phyloP scores from a whole-genome alignment of 1,139 yeast species.

The Diutina mesorugosa region DNA sequence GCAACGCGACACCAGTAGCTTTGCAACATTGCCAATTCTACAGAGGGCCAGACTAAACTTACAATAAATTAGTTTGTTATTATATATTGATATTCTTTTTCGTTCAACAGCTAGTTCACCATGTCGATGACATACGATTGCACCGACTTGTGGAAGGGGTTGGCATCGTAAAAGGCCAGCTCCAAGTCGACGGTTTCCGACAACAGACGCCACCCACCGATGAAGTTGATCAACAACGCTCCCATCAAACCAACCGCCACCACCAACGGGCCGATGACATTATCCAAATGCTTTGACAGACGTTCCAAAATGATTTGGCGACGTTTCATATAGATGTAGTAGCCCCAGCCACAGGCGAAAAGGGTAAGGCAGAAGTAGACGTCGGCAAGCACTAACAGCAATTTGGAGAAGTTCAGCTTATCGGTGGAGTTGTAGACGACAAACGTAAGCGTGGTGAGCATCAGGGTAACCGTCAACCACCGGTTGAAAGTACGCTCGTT shows the following conservation, averaged over 20 bases:
- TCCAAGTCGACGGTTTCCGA: neutral
- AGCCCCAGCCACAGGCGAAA: constrained; percentile 86
- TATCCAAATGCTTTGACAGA: constrained; percentile 80
- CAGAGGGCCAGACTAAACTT: neutral
- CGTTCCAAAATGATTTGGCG: constrained; percentile 65
- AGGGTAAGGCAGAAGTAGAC: constrained; percentile 69
- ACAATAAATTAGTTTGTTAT: neutral
- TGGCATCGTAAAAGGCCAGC: neutral
- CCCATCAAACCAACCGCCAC: constrained; percentile 58
- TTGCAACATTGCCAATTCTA: too few species aligned
- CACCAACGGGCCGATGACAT: constrained; percentile 76
- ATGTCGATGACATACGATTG: neutral
- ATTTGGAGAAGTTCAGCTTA: constrained; percentile 39
- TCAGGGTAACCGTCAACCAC: constrained; percentile 88
- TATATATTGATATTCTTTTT: neutral
- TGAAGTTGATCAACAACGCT: constrained; percentile 62
- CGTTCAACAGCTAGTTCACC: neutral
- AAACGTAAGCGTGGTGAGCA: constrained; percentile 79
- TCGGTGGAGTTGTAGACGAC: constrained; percentile 70
- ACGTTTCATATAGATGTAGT: constrained; percentile 59
- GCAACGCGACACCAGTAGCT: too few species aligned
- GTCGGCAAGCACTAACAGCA: constrained; percentile 62
- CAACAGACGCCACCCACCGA: constrained; percentile 31
- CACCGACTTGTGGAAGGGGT: neutral
- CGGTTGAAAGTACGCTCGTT: constrained; percentile 94